These are phyloP conservation scores for Diaporthe citriasiana DNA, from an alignment of 2,329 filamentous ascomycete species.

Conservation along the genomic window DNA sequence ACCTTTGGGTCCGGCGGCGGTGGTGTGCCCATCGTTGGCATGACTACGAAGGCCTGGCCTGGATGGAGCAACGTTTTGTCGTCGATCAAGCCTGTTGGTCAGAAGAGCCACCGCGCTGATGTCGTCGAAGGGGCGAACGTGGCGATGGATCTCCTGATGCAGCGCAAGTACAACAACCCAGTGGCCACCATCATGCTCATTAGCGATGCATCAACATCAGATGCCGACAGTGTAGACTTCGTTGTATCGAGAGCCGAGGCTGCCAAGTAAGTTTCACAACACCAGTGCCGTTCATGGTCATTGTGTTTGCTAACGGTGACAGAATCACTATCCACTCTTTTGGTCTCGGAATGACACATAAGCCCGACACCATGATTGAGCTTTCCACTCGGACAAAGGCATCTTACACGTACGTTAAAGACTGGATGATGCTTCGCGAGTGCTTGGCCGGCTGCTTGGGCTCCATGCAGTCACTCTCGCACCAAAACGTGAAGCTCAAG, in stretches of 20 bases:
- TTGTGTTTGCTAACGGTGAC: conserved; percentile 47
- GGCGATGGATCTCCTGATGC: conserved; percentile 98
- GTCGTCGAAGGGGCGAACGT: conserved; percentile 98
- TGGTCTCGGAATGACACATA: conserved; percentile 95
- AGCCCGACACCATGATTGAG: conserved; percentile 99
- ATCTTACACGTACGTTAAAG: conserved; percentile 97
- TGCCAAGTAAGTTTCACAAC: conserved; percentile 79
- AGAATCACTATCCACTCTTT: conserved; percentile 97
- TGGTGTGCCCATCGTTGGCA: conserved; percentile 94
- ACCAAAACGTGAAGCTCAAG: conserved; percentile 97
- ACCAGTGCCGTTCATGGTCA: background rate
- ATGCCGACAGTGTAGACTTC: conserved; percentile 96
- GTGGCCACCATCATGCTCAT: conserved; percentile 96
- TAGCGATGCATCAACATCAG: conserved; percentile 95
- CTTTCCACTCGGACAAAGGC: conserved; percentile 95
- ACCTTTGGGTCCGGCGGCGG: conserved; percentile 96
- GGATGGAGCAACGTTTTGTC: conserved; percentile 90
- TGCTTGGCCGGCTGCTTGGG: conserved; percentile 95
- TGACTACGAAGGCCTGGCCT: conserved; percentile 95
- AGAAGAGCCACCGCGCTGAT: conserved; percentile 96
- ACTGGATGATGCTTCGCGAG: conserved; percentile 99
- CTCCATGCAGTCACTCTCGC: conserved; percentile 92
- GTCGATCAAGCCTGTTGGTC: conserved; percentile 92
- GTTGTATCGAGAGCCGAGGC: conserved; percentile 97
- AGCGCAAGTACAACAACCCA: conserved; percentile 94